A percentile compares a stretch with the other conserved stretches of the same genome.
Conservation (phyloP, 148 eudicot genomes). For the Amaranthus hypochondriacus region DNA sequence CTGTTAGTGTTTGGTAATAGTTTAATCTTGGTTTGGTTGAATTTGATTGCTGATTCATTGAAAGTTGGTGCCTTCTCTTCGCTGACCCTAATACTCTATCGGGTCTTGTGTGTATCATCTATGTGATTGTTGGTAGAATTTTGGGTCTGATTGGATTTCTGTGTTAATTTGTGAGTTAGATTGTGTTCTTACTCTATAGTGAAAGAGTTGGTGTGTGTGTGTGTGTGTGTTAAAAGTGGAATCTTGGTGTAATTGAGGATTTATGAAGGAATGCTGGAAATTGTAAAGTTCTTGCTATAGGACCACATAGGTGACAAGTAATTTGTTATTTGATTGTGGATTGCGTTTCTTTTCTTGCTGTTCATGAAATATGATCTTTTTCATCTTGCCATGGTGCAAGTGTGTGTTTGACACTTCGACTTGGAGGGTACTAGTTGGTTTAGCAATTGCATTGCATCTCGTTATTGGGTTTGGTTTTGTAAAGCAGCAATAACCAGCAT, state of each 20-base stretch:
- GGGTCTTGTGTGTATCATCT: slow-evolving; percentile 13
- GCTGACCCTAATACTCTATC: slow-evolving; percentile 1
- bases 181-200: background rate
- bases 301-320: background rate
- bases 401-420: background rate
- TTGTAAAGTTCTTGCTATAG: slow-evolving; percentile 1
- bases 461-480: background rate
- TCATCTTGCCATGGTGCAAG: background rate
- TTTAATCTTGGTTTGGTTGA: background rate
- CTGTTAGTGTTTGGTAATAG: background rate
- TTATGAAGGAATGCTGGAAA: background rate
- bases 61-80: background rate
- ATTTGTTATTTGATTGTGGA: background rate
- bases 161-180: background rate
- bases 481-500: background rate
- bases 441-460: background rate
- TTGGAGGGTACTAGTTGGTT: background rate
- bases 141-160: slow-evolving; percentile 1
- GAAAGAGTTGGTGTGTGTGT: background rate
- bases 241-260: background rate
- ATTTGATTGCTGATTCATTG: slow-evolving; percentile 4
- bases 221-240: background rate
- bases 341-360: background rate
- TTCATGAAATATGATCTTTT: slow-evolving; percentile 2
- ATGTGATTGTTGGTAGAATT: slow-evolving; percentile 1